Conservation (phyloP, 78 protist genomes). For the Diacronema lutheri region DNA sequence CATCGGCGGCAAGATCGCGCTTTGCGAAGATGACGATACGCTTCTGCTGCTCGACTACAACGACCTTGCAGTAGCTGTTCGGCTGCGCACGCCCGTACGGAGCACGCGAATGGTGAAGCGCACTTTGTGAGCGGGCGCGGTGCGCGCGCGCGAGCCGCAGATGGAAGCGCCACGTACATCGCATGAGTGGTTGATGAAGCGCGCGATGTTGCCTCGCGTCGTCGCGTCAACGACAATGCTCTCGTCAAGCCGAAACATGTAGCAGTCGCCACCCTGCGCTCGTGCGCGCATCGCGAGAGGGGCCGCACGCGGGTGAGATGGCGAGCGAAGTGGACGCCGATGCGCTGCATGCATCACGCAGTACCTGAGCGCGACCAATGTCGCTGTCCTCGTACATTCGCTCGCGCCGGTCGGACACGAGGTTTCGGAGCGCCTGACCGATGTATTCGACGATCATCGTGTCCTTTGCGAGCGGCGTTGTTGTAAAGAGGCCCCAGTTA, state of each 20-base stretch:
- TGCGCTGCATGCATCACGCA: neutral
- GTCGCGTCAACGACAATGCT: constrained; percentile 91
- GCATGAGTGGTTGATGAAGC: constrained; percentile 97
- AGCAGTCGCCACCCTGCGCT: constrained; percentile 52
- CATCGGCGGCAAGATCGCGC: constrained; percentile 72
- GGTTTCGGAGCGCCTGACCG: neutral
- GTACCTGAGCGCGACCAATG: neutral
- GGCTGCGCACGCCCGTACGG: too few species aligned
- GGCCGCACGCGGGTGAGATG: too few species aligned
- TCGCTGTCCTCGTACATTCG: neutral
- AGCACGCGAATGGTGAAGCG: too few species aligned
- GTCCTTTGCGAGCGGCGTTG: constrained; percentile 47
- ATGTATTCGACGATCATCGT: constrained; percentile 13
- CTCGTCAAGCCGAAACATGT: constrained; percentile 88
- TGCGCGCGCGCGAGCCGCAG: too few species aligned
- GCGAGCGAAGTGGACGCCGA: constrained; percentile 66
- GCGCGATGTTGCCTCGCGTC: constrained; percentile 80
- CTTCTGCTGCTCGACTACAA: constrained; percentile 55
- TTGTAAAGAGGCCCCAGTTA: constrained; percentile 51
- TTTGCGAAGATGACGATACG: constrained; percentile 81
- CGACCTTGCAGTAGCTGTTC: constrained; percentile 87
- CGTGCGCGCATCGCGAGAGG: too few species aligned
- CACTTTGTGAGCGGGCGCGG: too few species aligned
- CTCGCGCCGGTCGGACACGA: neutral
- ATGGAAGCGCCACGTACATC: too few species aligned